Evolutionary conservation across 345 rosid genomes (phyloP), one percentile per base, ranked within the genome.

Genomic region (Euphorbia lathyris): DNA sequence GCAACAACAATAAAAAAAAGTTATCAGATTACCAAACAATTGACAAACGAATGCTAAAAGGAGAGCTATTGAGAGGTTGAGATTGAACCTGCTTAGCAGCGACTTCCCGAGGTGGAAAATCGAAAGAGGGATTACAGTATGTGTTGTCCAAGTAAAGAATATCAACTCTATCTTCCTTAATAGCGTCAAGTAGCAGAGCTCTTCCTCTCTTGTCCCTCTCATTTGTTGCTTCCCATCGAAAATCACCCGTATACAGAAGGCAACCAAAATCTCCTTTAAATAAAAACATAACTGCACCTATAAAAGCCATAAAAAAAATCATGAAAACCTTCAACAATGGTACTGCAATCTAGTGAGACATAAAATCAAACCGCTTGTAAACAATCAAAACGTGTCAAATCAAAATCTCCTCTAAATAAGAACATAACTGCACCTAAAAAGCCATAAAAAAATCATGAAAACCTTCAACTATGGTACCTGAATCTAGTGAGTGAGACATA

Each of bases 211-310:
- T 76, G 0, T 80, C 76, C 58, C 70, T 78, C 66, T 77, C 80
- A 14, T 78, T 27, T 19, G 56, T 47, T 0, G 51, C 29, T 62
- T 86, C 94, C 98, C 98, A 90, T 0, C 90, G 86, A 70, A 90
- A 90, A 74, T 88, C 91, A 5, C 93, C 95, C 0, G 93, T 90
- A 80, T 81, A 90, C 7, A 92, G 86, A 78, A 81, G 43, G 78
- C 88, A 85, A 30, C 95, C 98, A 20, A 90, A 88, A 8, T 82
- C 86, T 27, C 93, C 88, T 0, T 88, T 91, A 80, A 90, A 90
- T 73, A 92, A 73, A 72, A 86, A 81, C 98, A 92, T 92, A 58
- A n/a, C n/a, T n/a, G n/a, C n/a, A n/a, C n/a, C n/a, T n/a, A n/a
- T n/a, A n/a, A n/a, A n/a, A n/a, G n/a, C n/a, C n/a, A n/a, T n/a